Conservation (phyloP, 2,329 filamentous ascomycete species). For the Cytospora schulzeri region DNA sequence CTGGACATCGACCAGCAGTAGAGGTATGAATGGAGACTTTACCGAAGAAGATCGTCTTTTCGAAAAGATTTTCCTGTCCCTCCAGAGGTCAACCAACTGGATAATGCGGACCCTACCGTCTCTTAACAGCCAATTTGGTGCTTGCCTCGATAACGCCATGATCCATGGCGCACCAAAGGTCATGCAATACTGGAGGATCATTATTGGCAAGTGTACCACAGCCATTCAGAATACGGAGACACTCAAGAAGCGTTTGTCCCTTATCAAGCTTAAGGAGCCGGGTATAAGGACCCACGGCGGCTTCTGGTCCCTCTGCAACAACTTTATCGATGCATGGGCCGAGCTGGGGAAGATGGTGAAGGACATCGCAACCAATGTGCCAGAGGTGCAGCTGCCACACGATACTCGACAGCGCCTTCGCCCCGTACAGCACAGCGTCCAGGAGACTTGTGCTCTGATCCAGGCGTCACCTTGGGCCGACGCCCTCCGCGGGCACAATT, state of each 20-base stretch:
- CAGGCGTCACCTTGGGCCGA: constrained; percentile 60
- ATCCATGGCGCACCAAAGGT: constrained; percentile 60
- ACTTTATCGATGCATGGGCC: constrained; percentile 70
- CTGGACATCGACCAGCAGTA: constrained; percentile 59
- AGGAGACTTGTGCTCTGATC: constrained; percentile 77
- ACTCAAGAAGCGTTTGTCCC: constrained; percentile 71
- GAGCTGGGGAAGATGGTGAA: constrained; percentile 66
- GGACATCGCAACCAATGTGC: constrained; percentile 44
- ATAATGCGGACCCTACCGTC: constrained; percentile 72
- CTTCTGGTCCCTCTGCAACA: constrained; percentile 74
- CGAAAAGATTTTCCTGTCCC: constrained; percentile 77
- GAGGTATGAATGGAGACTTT: constrained; percentile 60
- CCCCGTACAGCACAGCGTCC: constrained; percentile 80
- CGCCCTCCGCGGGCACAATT: constrained; percentile 37
- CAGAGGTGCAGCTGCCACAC: constrained; percentile 55
- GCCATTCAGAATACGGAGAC: constrained; percentile 74
- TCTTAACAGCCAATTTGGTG: constrained; percentile 67
- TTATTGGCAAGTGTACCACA: constrained; percentile 71
- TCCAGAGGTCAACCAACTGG: constrained; percentile 73
- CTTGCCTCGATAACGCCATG: constrained; percentile 65
- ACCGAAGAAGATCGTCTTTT: constrained; percentile 80
- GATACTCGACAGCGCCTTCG: constrained; percentile 75
- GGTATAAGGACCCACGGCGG: constrained; percentile 65
- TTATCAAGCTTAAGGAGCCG: constrained; percentile 84
- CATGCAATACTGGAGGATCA: constrained; percentile 66